phyloP scores from a whole-genome alignment of 345 rosid genomes.

The Trapa incisa region DNA sequence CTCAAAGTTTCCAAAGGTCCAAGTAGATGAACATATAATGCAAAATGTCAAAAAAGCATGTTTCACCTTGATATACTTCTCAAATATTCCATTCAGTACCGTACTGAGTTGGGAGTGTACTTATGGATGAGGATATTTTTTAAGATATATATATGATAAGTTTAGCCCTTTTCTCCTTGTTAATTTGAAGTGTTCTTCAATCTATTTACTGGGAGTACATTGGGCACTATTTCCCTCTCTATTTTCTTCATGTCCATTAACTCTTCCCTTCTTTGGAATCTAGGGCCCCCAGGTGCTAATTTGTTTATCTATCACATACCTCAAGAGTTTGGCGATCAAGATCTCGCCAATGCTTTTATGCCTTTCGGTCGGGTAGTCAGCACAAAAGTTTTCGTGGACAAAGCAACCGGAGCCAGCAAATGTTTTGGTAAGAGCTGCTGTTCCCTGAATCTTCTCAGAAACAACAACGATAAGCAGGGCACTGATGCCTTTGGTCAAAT shows the following conservation, averaged over 20 bases:
- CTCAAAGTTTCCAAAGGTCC: neutral
- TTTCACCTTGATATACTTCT: neutral
- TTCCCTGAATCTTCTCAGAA: neutral
- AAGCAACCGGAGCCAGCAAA: conserved; percentile 94
- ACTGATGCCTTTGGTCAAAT: conserved; percentile 1
- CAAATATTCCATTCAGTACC: neutral
- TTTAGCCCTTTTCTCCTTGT: too few species aligned
- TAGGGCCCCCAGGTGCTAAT: conserved; percentile 99
- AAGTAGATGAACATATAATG: neutral
- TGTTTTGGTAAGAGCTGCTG: conserved; percentile 66
- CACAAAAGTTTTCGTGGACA: conserved; percentile 89
- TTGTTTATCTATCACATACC: conserved; percentile 97
- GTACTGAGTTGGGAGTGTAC: too few species aligned
- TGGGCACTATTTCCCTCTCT: too few species aligned
- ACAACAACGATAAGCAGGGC: neutral
- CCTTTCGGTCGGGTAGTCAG: conserved; percentile 80
- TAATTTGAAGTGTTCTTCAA: too few species aligned
- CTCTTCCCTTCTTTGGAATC: conserved; percentile 10
- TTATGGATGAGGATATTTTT: too few species aligned
- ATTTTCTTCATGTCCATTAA: neutral
- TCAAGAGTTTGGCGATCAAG: conserved; percentile 90
- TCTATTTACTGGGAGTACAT: too few species aligned
- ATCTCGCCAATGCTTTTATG: conserved; percentile 76
- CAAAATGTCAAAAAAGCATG: neutral
- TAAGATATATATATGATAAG: too few species aligned